Conservation (phyloP, 2,329 filamentous ascomycete species). For the Alternaria ethzedia region DNA sequence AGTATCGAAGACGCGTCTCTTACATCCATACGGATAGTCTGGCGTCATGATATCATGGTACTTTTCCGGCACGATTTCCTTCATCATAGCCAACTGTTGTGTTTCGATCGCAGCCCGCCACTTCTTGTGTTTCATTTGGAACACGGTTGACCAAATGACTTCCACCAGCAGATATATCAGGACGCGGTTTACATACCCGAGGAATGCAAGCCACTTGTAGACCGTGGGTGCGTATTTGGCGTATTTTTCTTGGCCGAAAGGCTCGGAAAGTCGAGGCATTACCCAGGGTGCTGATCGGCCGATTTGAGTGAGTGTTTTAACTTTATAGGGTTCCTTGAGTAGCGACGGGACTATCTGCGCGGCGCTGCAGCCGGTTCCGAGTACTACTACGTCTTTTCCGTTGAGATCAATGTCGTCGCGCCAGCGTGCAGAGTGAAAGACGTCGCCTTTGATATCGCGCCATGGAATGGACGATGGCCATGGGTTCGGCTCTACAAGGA, state of each 20-base stretch:
- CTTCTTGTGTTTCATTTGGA: slow-evolving; percentile 1
- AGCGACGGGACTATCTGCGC: not conserved
- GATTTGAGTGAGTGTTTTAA: slow-evolving; percentile 10
- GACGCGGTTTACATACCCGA: slow-evolving; percentile 1
- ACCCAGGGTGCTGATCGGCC: slow-evolving; percentile 7
- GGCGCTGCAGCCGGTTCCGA: slow-evolving; percentile 42
- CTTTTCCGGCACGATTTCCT: slow-evolving; percentile 9
- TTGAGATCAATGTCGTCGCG: slow-evolving; percentile 53
- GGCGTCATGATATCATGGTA: slow-evolving; percentile 25
- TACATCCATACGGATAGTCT: slow-evolving; percentile 36
- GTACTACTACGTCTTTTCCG: slow-evolving; percentile 59
- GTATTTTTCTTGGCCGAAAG: slow-evolving; percentile 3
- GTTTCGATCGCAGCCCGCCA: not conserved
- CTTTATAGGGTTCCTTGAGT: not conserved
- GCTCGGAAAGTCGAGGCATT: not conserved
- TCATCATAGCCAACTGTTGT: not conserved
- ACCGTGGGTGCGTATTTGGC: not conserved
- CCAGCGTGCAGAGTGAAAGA: slow-evolving; percentile 62
- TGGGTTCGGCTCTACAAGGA: not conserved
- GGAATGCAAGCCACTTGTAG: not conserved
- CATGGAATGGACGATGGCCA: slow-evolving; percentile 47
- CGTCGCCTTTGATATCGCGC: slow-evolving; percentile 55
- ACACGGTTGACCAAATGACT: not conserved
- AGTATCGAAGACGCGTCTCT: slow-evolving; percentile 39
- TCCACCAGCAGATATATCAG: slow-evolving; percentile 1